phyloP scores from a whole-genome alignment of 2,329 filamentous ascomycete species.

The Orbilia brochopaga region DNA sequence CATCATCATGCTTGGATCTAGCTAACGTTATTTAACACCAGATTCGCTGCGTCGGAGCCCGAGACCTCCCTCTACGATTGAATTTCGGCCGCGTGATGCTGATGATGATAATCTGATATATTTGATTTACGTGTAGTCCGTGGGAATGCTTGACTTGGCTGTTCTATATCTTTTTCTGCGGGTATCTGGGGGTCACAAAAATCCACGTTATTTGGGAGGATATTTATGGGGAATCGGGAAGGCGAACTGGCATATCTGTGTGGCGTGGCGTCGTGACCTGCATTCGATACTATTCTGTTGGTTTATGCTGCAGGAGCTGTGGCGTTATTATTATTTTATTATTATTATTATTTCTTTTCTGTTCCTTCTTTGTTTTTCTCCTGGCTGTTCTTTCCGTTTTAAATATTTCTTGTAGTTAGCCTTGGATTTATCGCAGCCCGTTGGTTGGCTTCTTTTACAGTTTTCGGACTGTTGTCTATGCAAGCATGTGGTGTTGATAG shows the following conservation, averaged over 20 bases:
- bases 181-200: neutral
- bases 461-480: no score
- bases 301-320: conserved; percentile 10
- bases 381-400: no score
- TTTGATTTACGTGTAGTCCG: neutral
- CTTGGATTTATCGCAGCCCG: no score
- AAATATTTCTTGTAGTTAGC: no score
- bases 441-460: no score
- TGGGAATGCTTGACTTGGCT: neutral
- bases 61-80: conserved; percentile 37
- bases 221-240: conserved; percentile 17
- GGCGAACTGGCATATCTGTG: conserved; percentile 25
- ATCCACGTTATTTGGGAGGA: neutral
- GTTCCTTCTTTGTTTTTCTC: no score
- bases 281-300: neutral
- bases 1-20: neutral
- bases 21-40: conserved; percentile 8
- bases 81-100: neutral
- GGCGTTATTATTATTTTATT: conserved; percentile 37
- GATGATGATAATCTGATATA: neutral
- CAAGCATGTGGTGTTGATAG: no score
- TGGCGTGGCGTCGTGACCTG: neutral
- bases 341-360: no score
- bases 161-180: neutral
- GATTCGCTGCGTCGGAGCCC: conserved; percentile 32